A percentile compares a stretch with the other conserved stretches of the same genome.
Conservation (phyloP, 805 yeast species). For the Barnettozyma siamensis region DNA sequence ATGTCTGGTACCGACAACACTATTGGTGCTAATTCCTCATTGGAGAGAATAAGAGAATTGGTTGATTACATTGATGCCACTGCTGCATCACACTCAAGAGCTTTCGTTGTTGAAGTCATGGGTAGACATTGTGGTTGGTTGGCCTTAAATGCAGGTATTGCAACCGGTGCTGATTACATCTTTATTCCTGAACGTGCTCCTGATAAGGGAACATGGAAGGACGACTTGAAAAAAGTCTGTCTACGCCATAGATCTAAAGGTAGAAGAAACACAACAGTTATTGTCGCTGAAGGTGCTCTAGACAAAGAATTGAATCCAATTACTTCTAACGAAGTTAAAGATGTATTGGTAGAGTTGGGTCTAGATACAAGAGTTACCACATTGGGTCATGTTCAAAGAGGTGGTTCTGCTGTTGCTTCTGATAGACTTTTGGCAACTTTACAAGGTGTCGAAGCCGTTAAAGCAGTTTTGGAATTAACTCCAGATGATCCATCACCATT, state of each 20-base stretch:
- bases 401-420: slow-evolving; percentile 75
- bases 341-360: slow-evolving; percentile 60
- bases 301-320: slow-evolving; percentile 63
- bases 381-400: slow-evolving; percentile 77
- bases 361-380: slow-evolving; percentile 75
- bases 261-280: slow-evolving; percentile 70
- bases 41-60: slow-evolving; percentile 67
- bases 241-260: slow-evolving; percentile 68
- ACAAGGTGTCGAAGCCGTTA: slow-evolving; percentile 80
- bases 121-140: slow-evolving; percentile 91
- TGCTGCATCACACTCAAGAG: slow-evolving; percentile 77
- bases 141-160: slow-evolving; percentile 73
- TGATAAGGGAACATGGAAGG: slow-evolving; percentile 63
- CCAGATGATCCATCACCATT: slow-evolving; percentile 75
- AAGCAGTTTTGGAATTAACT: slow-evolving; percentile 61
- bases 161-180: slow-evolving; percentile 75
- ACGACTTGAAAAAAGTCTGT: slow-evolving; percentile 70
- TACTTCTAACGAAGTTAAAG: slow-evolving; percentile 57
- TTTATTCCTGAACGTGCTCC: slow-evolving; percentile 78
- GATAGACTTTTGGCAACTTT: slow-evolving; percentile 69
- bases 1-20: slow-evolving; percentile 84
- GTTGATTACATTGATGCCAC: slow-evolving; percentile 82
- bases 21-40: slow-evolving; percentile 74
- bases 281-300: slow-evolving; percentile 84
- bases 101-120: slow-evolving; percentile 83